These are phyloP conservation scores for Saccharomycopsis sp. DNA, from an alignment of 805 yeast species.

Conservation along the genomic window DNA sequence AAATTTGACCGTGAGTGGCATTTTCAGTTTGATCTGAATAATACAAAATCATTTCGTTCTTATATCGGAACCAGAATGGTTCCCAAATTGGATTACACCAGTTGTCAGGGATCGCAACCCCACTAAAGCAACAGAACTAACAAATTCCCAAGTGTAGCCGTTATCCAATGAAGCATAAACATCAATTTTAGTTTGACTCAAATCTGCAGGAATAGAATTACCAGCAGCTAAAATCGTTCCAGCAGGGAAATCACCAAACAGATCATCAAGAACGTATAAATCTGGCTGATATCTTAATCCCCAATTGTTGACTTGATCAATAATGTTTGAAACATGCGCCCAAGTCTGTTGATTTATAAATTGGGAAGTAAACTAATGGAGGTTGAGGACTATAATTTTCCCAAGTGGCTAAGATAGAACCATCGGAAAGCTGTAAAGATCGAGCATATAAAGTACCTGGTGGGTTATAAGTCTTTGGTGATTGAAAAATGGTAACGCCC, in stretches of 20 bases:
- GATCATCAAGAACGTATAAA: neutral
- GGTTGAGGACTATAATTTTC: constrained; percentile 1
- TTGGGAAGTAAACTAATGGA: neutral
- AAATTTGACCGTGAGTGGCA: neutral
- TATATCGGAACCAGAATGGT: neutral
- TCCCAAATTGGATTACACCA: neutral
- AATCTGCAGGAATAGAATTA: neutral
- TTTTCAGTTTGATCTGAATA: neutral
- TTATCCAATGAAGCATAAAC: neutral
- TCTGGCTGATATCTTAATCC: constrained; percentile 1
- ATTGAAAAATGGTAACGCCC: neutral
- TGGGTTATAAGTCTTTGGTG: neutral
- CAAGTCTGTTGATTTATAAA: constrained; percentile 1
- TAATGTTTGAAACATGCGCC: neutral
- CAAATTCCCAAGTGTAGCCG: neutral
- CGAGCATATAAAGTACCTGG: constrained; percentile 1
- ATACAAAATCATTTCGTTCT: neutral
- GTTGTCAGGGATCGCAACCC: neutral
- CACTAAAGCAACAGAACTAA: neutral
- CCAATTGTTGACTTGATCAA: neutral
- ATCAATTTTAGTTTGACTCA: neutral
- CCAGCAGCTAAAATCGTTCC: constrained; percentile 1
- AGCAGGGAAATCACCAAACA: neutral
- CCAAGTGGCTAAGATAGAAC: neutral
- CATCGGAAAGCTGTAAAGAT: neutral